Conservation (phyloP, 768 basidiomycete species). For the Trametes cubensis region DNA sequence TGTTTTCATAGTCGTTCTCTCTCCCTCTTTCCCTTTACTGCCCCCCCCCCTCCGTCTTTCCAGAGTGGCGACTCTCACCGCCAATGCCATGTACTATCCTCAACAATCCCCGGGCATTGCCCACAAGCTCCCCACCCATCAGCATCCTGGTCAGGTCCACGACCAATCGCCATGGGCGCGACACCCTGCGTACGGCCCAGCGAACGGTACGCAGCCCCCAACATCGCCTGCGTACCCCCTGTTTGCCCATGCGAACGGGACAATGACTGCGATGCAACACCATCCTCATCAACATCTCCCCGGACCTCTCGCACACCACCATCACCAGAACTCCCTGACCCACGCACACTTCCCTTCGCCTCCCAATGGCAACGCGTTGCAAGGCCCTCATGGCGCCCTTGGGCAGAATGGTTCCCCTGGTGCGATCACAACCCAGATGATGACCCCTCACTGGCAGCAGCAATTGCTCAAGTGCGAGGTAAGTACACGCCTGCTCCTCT, state of each 20-base stretch:
- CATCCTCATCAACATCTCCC: slow-evolving; percentile 60
- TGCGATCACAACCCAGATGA: slow-evolving; percentile 52
- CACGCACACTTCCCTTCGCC: slow-evolving; percentile 70
- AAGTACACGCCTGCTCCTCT: slow-evolving; percentile 37
- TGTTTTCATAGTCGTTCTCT: slow-evolving; percentile 25
- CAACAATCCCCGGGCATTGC: slow-evolving; percentile 81
- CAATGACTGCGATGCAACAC: slow-evolving; percentile 54
- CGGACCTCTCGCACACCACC: slow-evolving; percentile 52
- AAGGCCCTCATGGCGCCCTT: slow-evolving; percentile 35
- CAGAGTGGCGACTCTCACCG: slow-evolving; percentile 29
- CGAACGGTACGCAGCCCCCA: slow-evolving; percentile 57
- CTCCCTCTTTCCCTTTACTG: slow-evolving; percentile 10
- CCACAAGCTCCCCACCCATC: slow-evolving; percentile 74
- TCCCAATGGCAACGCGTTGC: slow-evolving; percentile 60
- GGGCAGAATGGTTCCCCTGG: slow-evolving; percentile 56
- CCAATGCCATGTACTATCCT: slow-evolving; percentile 77
- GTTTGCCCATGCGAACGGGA: slow-evolving; percentile 70
- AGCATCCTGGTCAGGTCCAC: slow-evolving; percentile 39
- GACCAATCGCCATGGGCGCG: slow-evolving; percentile 77
- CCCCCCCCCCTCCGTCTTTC: slow-evolving; percentile 4
- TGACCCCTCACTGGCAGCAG: slow-evolving; percentile 89
- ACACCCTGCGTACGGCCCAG: slow-evolving; percentile 53
- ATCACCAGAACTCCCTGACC: slow-evolving; percentile 79
- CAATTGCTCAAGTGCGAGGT: slow-evolving; percentile 93
- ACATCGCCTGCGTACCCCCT: slow-evolving; percentile 75